These are phyloP conservation scores for Termitomyces sp. DNA, from an alignment of 768 basidiomycete genomes.

Conservation along the genomic window DNA sequence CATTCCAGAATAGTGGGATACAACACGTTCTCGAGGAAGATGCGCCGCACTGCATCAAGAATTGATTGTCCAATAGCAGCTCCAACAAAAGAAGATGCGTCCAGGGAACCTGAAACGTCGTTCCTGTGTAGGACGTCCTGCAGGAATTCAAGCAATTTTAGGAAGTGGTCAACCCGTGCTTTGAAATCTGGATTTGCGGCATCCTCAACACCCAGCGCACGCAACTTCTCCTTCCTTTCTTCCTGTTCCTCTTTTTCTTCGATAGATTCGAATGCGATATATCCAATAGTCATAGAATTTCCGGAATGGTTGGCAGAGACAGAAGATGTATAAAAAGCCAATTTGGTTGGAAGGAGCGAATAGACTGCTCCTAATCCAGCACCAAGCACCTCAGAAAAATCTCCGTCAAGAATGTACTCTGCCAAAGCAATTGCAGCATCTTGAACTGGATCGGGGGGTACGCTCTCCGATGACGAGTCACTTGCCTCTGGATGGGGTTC, in stretches of 20 bases:
- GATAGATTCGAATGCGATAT: slow-evolving; percentile 48
- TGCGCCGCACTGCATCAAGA: slow-evolving; percentile 73
- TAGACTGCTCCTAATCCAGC: slow-evolving; percentile 93
- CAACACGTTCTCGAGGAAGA: slow-evolving; percentile 90
- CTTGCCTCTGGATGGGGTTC: slow-evolving; percentile 34
- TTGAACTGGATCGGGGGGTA: slow-evolving; percentile 61
- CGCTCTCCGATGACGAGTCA: slow-evolving; percentile 30
- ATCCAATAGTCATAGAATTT: slow-evolving; percentile 73
- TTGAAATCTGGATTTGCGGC: slow-evolving; percentile 75
- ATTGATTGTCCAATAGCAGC: slow-evolving; percentile 81
- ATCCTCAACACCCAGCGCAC: slow-evolving; percentile 69
- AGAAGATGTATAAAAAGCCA: slow-evolving; percentile 57
- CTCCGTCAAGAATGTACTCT: slow-evolving; percentile 94
- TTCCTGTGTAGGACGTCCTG: slow-evolving; percentile 85
- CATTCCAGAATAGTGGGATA: slow-evolving; percentile 94
- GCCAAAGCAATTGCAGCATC: slow-evolving; percentile 87
- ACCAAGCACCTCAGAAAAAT: slow-evolving; percentile 95
- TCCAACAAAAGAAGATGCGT: slow-evolving; percentile 68
- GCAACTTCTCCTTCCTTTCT: slow-evolving; percentile 45
- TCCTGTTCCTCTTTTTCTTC: slow-evolving; percentile 52
- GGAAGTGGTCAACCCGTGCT: slow-evolving; percentile 78
- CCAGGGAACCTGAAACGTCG: slow-evolving; percentile 41
- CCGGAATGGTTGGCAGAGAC: slow-evolving; percentile 34
- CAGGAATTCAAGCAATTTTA: slow-evolving; percentile 87
- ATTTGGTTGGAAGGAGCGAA: slow-evolving; percentile 84